Evolutionary conservation across 441 rosid genomes (phyloP).

Genomic region (Pelargonium fulgidum): DNA sequence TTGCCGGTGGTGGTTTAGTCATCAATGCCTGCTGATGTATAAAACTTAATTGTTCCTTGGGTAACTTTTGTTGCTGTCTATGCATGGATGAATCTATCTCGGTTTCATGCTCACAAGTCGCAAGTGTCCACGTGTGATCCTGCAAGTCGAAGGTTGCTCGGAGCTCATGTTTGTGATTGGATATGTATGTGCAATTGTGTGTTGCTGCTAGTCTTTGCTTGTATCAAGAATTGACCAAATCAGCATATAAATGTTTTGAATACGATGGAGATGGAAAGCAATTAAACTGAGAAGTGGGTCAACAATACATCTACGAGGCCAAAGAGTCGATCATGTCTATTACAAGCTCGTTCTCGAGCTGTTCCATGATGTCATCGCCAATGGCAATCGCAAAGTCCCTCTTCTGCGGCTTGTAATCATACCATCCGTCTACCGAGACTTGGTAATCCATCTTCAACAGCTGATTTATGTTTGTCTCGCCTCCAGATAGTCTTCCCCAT

Average conservation of each 20-base stretch:
- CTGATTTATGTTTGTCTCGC: constrained; percentile 21
- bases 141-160: not conserved
- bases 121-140: no score
- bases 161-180: not conserved
- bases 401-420: constrained; percentile 19
- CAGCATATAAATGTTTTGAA: not conserved
- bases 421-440: constrained; percentile 36
- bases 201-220: no score
- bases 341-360: constrained; percentile 29
- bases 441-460: constrained; percentile 25
- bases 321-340: constrained; percentile 23
- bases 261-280: not conserved
- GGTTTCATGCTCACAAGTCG: no score
- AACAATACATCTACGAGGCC: not conserved
- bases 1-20: constrained; percentile 12
- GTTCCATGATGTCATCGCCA: constrained; percentile 38
- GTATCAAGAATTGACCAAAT: not conserved
- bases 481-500: constrained; percentile 24
- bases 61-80: not conserved
- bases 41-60: not conserved
- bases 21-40: not conserved
- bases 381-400: constrained; percentile 27
- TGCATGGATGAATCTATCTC: not conserved
- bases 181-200: no score
- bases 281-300: constrained; percentile 1